Conservation (phyloP, 1,284 basidiomycete species). For the Hypsizygus ulmarius region DNA sequence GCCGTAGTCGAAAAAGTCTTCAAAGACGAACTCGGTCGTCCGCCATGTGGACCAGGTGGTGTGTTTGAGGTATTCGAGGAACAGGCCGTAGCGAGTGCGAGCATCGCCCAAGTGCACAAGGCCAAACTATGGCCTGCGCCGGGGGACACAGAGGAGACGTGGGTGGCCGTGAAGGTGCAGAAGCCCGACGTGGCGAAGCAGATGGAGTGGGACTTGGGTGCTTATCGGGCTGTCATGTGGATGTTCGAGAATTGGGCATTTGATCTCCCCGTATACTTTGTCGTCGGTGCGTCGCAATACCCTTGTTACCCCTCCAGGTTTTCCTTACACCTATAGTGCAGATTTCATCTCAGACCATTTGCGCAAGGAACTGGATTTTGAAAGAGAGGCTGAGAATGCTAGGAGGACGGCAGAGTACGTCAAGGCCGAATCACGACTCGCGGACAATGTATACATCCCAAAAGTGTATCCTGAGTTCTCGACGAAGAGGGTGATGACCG, state of each 20-base stretch:
- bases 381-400: slow-evolving; percentile 71
- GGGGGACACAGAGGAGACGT: slow-evolving; percentile 45
- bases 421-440: slow-evolving; percentile 61
- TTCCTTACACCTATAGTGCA: slow-evolving; percentile 18
- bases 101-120: slow-evolving; percentile 86
- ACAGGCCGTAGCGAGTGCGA: slow-evolving; percentile 77
- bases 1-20: slow-evolving; percentile 71
- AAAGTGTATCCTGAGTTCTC: slow-evolving; percentile 72
- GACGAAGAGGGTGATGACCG: slow-evolving; percentile 77
- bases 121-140: slow-evolving; percentile 55
- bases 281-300: slow-evolving; percentile 54
- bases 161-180: slow-evolving; percentile 92
- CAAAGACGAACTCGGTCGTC: slow-evolving; percentile 63
- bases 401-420: slow-evolving; percentile 57
- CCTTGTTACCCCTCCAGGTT: neutral
- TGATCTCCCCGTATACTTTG: slow-evolving; percentile 74
- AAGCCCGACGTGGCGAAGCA: slow-evolving; percentile 85
- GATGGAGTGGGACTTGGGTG: slow-evolving; percentile 78
- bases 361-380: slow-evolving; percentile 78
- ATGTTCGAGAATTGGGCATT: slow-evolving; percentile 73
- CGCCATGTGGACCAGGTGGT: slow-evolving; percentile 62
- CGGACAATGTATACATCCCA: slow-evolving; percentile 76
- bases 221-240: slow-evolving; percentile 68
- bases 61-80: slow-evolving; percentile 78
- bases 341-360: slow-evolving; percentile 83